Percentiles rank a stretch among this genome's conserved stretches.
Conservation (phyloP, 805 yeast genomes). For the Ogataea corticis region DNA sequence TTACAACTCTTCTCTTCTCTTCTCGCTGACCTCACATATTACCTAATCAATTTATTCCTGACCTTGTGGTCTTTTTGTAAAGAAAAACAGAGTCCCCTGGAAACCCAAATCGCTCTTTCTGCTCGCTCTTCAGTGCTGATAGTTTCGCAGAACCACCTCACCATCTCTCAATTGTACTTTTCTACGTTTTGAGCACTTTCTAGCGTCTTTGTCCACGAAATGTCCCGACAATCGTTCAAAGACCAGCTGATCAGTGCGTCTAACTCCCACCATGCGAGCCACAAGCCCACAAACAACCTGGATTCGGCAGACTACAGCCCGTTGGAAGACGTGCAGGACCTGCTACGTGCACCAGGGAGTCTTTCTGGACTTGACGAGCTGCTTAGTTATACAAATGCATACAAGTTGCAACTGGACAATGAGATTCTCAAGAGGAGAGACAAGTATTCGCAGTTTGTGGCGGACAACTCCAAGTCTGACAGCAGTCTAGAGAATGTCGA, state of each 20-base stretch:
- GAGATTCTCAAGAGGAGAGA: conserved; percentile 43
- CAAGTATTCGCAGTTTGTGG: conserved; percentile 33
- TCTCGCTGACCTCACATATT: too few relatives aligned
- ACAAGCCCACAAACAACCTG: conserved; percentile 18
- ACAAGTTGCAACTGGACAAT: conserved; percentile 49
- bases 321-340: conserved; percentile 46
- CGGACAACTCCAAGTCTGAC: conserved; percentile 21
- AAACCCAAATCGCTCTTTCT: background rate
- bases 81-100: background rate
- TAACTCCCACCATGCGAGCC: conserved; percentile 8
- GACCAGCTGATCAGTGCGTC: conserved; percentile 29
- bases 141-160: too few relatives aligned
- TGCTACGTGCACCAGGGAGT: conserved; percentile 53
- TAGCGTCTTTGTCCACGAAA: background rate
- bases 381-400: conserved; percentile 47
- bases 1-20: too few relatives aligned
- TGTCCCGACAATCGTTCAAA: conserved; percentile 21
- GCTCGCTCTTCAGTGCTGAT: background rate
- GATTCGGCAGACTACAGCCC: conserved; percentile 53
- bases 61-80: background rate
- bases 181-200: too few relatives aligned
- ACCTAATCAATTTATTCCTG: too few relatives aligned
- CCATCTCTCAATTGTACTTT: too few relatives aligned
- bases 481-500: conserved; percentile 27
- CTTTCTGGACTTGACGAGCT: conserved; percentile 53